These are phyloP conservation scores for Thuja plicata DNA, from an alignment of 83 land plant genomes.

Conservation along the genomic window DNA sequence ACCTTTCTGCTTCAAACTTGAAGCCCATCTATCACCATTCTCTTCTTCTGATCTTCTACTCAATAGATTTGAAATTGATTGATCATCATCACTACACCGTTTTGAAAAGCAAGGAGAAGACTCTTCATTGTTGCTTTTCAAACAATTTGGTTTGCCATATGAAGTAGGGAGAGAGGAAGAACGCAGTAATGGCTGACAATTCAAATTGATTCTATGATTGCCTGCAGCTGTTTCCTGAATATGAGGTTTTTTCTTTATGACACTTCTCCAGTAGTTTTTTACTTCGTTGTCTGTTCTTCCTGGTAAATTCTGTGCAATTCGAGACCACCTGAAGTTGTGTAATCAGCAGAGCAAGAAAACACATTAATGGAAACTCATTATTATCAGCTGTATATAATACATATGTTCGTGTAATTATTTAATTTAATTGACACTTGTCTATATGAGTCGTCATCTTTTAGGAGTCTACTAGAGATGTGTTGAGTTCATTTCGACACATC, in stretches of 20 bases:
- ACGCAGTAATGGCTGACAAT: neutral
- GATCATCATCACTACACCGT: neutral
- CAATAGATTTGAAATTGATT: neutral
- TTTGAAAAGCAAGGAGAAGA: neutral
- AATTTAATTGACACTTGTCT: no score
- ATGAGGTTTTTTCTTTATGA: neutral
- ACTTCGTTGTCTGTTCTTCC: conserved; percentile 10
- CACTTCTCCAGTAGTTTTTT: conserved; percentile 10
- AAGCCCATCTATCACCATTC: neutral
- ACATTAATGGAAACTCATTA: neutral
- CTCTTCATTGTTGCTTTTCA: neutral
- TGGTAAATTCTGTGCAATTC: neutral
- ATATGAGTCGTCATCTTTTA: no score
- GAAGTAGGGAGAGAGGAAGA: neutral
- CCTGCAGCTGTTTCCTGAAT: neutral
- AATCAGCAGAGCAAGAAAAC: neutral
- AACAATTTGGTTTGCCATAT: neutral
- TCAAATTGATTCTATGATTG: neutral
- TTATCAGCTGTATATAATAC: no score
- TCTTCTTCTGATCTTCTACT: neutral
- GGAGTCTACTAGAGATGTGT: no score
- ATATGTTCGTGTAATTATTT: no score
- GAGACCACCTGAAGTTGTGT: neutral
- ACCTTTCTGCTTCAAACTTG: neutral
- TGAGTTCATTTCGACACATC: no score